Base-by-base conservation (phyloP, 2,329 filamentous ascomycete species). In the Diplodia mutila region DNA sequence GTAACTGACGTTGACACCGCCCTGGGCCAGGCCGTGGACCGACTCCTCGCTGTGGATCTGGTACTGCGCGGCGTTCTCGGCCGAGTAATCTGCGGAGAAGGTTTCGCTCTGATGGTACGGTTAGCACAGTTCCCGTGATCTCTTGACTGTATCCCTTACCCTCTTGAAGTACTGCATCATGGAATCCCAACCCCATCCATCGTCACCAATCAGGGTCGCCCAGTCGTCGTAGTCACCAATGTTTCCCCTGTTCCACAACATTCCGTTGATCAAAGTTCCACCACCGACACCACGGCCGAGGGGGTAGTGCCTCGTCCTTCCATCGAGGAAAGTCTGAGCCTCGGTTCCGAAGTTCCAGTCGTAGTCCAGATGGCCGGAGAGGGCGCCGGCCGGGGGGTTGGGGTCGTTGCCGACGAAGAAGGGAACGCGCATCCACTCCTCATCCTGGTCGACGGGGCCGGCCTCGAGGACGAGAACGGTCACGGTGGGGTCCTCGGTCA, bases 111-210 rank as follows among this genome's bases (percentile, higher is more conserved):
- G 54, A 23, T 8, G 8, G 21, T 32, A 29, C 3, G 23, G 27
- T 63, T 9, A 63, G 59, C 29, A 4, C 12, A 68, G 16, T 16
- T 2, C 16, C n/a, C 5, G 14, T 9, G 12, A 16, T 42, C 1
- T 12, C 5, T 18, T 34, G 21, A 8, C 7, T 8, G 39, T 2
- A 4, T 42, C 4, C 9, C 48, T 23, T 54, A 72, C 73, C 67
- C 76, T 78, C 52, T 74, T 75, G 69, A 77, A 77, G 65, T 77
- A 78, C 14, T 66, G 59, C 12, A 72, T 64, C 32, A 78, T 69
- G 18, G 69, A 71, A 42, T 74, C 67, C 73, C 74, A 78, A n/a
- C 70, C 72, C 76, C 76, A 78, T 3, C 57, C 64, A 4, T 63
- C 51, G 21, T 65, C 59, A 3, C 69, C 66, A 25, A 63, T 63